Conservation (phyloP, 306 rosid species). For the Calophaca sinica region DNA sequence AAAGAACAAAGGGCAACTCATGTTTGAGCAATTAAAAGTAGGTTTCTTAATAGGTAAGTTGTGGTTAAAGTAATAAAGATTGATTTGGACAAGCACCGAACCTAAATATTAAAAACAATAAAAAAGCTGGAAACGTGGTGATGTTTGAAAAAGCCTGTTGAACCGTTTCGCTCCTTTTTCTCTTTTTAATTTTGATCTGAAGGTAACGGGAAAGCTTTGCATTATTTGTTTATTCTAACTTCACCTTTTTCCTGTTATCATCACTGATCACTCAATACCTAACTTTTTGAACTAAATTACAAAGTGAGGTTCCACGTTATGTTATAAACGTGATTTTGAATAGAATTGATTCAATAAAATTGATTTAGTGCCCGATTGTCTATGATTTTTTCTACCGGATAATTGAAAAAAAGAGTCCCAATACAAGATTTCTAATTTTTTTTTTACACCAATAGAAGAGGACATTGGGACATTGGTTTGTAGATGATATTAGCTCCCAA, state of each 20-base stretch:
- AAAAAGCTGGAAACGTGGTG: conserved; percentile 50
- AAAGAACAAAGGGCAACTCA: conserved; percentile 14
- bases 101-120: not conserved
- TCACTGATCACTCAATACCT: conserved; percentile 48
- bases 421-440: no score
- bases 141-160: conserved; percentile 45
- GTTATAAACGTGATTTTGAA: no score
- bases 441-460: no score
- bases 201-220: conserved; percentile 42
- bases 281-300: conserved; percentile 48
- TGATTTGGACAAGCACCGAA: conserved; percentile 70
- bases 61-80: conserved; percentile 49
- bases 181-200: conserved; percentile 4
- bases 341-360: no score
- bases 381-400: no score
- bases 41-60: conserved; percentile 48
- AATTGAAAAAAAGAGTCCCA: no score
- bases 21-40: conserved; percentile 43
- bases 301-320: not conserved
- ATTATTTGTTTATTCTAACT: conserved; percentile 21
- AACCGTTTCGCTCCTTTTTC: not conserved
- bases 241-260: conserved; percentile 43
- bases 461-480: no score
- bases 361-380: no score
- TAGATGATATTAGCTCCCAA: no score